Evolutionary conservation across 768 basidiomycete genomes (phyloP).

Genomic region (Boletus rufocinnamomeus): DNA sequence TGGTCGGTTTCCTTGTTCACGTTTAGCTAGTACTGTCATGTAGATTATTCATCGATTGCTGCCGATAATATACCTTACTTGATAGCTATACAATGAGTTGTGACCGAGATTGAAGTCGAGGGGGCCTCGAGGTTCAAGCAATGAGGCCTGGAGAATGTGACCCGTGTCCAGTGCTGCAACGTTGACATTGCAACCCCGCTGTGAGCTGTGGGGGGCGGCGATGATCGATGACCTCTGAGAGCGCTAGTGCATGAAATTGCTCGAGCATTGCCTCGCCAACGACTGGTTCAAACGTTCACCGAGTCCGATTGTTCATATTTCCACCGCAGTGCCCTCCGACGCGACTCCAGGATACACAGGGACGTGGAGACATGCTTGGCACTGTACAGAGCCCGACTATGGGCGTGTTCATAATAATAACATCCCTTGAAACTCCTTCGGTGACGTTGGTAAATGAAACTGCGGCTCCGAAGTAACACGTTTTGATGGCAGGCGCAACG

Average conservation of each 20-base stretch:
- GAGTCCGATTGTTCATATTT: constrained; percentile 8
- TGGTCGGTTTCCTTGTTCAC: neutral
- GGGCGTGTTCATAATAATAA: neutral
- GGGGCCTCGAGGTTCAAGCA: neutral
- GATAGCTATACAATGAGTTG: neutral
- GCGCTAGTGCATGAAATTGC: neutral
- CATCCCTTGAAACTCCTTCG: neutral
- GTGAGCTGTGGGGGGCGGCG: neutral
- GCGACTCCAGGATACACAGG: constrained; percentile 7
- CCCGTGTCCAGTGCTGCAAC: neutral
- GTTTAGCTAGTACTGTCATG: neutral
- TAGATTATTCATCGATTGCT: constrained; percentile 1
- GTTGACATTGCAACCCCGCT: neutral
- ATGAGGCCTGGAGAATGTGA: neutral
- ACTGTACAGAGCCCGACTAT: constrained; percentile 17
- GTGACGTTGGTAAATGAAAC: constrained; percentile 12
- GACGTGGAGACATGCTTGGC: constrained; percentile 9
- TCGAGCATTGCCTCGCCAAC: constrained; percentile 8
- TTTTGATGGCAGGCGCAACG: constrained; percentile 10
- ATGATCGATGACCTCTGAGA: neutral
- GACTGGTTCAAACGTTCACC: neutral
- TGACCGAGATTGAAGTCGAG: neutral
- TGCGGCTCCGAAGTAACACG: constrained; percentile 23
- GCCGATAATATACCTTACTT: neutral
- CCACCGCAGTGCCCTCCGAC: constrained; percentile 11